These are phyloP conservation scores for Pichia sp. DNA, from an alignment of 1,139 yeast species.

Conservation along the genomic window DNA sequence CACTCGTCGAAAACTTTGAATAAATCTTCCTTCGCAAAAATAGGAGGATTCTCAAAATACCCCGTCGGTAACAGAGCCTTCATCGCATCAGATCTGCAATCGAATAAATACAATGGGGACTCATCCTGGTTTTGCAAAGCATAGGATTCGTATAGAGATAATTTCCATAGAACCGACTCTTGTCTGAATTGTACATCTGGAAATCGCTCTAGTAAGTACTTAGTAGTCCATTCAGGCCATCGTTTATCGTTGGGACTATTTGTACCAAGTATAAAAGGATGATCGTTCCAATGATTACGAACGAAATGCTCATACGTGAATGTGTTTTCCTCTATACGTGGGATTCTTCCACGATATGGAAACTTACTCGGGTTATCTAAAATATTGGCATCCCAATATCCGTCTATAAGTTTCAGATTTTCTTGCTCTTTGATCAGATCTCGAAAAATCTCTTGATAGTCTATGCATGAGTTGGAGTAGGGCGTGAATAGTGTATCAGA, in stretches of 20 bases:
- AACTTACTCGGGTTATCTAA: conserved; percentile 20
- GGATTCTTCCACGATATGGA: conserved; percentile 35
- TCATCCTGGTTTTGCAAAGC: conserved; percentile 65
- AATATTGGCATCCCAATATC: conserved; percentile 17
- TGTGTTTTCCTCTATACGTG: conserved; percentile 42
- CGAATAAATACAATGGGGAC: conserved; percentile 79
- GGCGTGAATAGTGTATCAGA: conserved; percentile 74
- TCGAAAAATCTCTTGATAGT: conserved; percentile 48
- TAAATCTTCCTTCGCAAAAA: conserved; percentile 44
- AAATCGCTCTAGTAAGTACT: conserved; percentile 47
- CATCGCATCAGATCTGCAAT: conserved; percentile 69
- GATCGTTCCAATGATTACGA: conserved; percentile 37
- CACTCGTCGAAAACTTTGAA: conserved; percentile 46
- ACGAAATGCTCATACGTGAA: conserved; percentile 47
- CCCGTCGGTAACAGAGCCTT: conserved; percentile 39
- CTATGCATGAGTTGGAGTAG: conserved; percentile 69
- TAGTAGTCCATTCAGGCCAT: conserved; percentile 70
- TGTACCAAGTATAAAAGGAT: conserved; percentile 64
- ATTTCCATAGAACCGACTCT: conserved; percentile 80
- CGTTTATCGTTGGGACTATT: conserved; percentile 31
- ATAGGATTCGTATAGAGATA: conserved; percentile 59
- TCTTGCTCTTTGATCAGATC: conserved; percentile 49
- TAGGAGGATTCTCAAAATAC: conserved; percentile 53
- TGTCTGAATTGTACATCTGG: conserved; percentile 68
- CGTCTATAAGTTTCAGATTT: conserved; percentile 15